Evolutionary conservation across 2,329 filamentous ascomycete species (phyloP), one percentile per base, ranked within the genome.

Genomic region (Penicillium sp.): DNA sequence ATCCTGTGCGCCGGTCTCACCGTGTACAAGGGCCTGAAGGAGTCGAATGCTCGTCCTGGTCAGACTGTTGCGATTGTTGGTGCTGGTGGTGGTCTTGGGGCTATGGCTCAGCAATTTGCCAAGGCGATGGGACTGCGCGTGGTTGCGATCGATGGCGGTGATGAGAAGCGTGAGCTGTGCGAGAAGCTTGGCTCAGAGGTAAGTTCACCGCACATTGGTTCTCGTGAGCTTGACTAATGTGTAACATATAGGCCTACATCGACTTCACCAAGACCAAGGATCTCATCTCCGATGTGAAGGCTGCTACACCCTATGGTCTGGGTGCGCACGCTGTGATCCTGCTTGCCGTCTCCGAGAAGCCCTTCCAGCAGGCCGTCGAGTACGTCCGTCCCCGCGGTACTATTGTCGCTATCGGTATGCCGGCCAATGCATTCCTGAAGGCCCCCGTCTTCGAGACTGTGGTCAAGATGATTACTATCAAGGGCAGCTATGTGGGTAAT

Each of bases 401-500:
- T 40, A 90, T 97, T 71, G 85, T 97, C 63, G 94, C 91, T 78
- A 95, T 98, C 70, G 94, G 93, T 71, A 82, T 97, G 27, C 94
- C 94, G 5, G 89, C 90, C 39, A 83, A 88, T 64, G 92, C 93
- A 2, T 90, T 83, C 77, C 84, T 97, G 64, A 85, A 85, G 68
- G 92, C 93, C 1, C 90, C 92, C 40, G 92, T 97, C 56, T 96
- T 97, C 75, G 88, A 93, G 73, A 91, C 89, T 7, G 94, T 97
- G 62, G 83, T 94, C 72, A 84, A 88, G 79, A 96, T 96, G 92
- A 88, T 97, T 80, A 88, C 79, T 69, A 97, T 98, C 83, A 91
- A 91, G 82, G 93, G 93, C 60, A 92, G 88, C 69, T 97, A 97
- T 74, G 94, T 98, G 66, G 94, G 94, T 58, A 97, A 96, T 82